These are phyloP conservation scores for Annulohypoxylon nitens DNA, from an alignment of 495 filamentous ascomycete genomes.

Conservation along the genomic window DNA sequence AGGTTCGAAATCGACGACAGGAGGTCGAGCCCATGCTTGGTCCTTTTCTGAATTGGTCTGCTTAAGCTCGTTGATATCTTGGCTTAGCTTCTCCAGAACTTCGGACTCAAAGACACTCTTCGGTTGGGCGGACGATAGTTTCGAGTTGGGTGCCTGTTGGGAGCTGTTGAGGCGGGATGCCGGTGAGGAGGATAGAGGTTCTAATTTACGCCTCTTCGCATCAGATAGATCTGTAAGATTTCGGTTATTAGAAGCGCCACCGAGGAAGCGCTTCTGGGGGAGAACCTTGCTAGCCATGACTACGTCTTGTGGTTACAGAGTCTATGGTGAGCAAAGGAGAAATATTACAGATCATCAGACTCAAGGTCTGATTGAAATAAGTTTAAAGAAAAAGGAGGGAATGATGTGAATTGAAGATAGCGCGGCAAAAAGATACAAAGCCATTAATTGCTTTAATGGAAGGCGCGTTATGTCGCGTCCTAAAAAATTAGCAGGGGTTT, in stretches of 20 bases:
- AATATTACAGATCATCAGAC: conserved; percentile 24
- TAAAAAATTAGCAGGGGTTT: conserved; percentile 27
- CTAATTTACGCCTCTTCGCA: conserved; percentile 83
- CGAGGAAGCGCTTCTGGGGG: conserved; percentile 67
- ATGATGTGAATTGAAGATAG: background rate
- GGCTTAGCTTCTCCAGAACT: conserved; percentile 92
- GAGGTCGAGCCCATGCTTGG: conserved; percentile 91
- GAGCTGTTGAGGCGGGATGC: conserved; percentile 68
- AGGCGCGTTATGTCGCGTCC: conserved; percentile 51
- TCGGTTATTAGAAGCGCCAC: conserved; percentile 62
- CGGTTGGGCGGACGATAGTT: conserved; percentile 80
- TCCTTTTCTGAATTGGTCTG: conserved; percentile 89
- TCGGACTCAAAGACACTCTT: conserved; percentile 95
- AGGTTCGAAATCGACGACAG: conserved; percentile 78
- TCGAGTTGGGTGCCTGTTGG: conserved; percentile 70
- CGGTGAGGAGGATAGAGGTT: conserved; percentile 66
- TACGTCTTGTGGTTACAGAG: conserved; percentile 28
- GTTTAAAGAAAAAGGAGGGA: conserved; percentile 1
- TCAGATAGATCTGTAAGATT: conserved; percentile 57
- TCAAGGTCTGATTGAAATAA: conserved; percentile 4
- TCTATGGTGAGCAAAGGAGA: conserved; percentile 19
- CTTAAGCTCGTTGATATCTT: conserved; percentile 88
- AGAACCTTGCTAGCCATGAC: conserved; percentile 59
- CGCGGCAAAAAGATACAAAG: background rate
- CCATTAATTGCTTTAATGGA: conserved; percentile 45